Evolutionary conservation across 768 basidiomycete genomes (phyloP), one percentile per base, ranked within the genome.

Genomic region (Podaxis pistillaris): DNA sequence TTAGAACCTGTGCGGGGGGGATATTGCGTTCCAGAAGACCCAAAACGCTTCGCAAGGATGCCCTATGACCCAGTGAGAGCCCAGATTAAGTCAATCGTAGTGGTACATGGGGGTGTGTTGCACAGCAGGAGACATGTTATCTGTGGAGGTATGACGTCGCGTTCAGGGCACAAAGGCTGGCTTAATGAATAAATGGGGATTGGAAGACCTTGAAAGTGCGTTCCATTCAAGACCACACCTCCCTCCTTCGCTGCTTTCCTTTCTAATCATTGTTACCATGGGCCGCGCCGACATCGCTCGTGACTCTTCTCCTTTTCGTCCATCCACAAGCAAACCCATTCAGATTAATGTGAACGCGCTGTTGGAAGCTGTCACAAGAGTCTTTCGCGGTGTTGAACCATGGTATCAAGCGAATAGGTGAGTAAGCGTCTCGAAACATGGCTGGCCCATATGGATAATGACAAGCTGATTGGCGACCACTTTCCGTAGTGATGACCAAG

Each of bases 341-440:
- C 49, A 50, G 36, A 9, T 51, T 1, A 17, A 38, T n/a, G 58
- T 50, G 24, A 19, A 59, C 24, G 49, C 33, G 1, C 9, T 50
- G 22, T 26, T 33, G 2, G 19, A 15, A 22, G 49, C 30, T 4
- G 33, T 51, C 24, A 30, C 49, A 36, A 50, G 22, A n/a, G 49
- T 50, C 19, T 50, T 51, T 26, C 11, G 30, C 8, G 22, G 28
- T 0, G 36, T 50, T 26, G 58, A 51, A 19, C 37, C 49, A 7
- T 58, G 57, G 57, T 58, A 9, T 36, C 44, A 58, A 24, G 56
- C 56, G 8, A 40, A 6, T 17, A 57, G 56, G 56, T 30, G 24
- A n/a, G 56, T 57, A 17, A 19, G 47, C 11, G 47, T 19, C 6
- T 11, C 12, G 44, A 15, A 19, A 19, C 7, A 46, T 46, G 44